Percentiles rank a stretch among this genome's conserved stretches.
These are phyloP conservation scores for Phytophthora vignae DNA, from an alignment of 352 stramenopile species.

Conservation along the genomic window DNA sequence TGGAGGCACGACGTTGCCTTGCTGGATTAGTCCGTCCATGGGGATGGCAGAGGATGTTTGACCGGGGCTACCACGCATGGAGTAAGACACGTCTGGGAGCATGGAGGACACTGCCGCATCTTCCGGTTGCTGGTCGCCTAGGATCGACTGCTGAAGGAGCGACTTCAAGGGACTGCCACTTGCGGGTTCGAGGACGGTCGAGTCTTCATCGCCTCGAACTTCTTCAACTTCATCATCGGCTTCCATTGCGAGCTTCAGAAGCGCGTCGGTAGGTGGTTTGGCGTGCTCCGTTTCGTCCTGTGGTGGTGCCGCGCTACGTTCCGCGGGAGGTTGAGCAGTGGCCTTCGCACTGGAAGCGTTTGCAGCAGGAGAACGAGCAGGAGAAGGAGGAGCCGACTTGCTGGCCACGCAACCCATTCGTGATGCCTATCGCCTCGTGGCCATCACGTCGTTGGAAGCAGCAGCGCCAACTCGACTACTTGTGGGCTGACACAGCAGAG, in stretches of 20 bases:
- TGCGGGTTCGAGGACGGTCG: not conserved
- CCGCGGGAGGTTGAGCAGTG: not conserved
- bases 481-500: constrained; percentile 1
- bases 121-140: constrained; percentile 29
- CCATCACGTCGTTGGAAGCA: constrained; percentile 31
- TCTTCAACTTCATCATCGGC: constrained; percentile 1
- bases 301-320: not conserved
- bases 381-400: constrained; percentile 20
- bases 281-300: not conserved
- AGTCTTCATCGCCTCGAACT: not conserved
- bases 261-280: constrained; percentile 13
- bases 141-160: constrained; percentile 30
- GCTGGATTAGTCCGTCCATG: constrained; percentile 20
- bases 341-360: not conserved
- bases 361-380: not conserved
- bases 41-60: constrained; percentile 13
- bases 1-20: not conserved
- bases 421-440: constrained; percentile 12
- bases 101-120: constrained; percentile 23
- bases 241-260: constrained; percentile 36
- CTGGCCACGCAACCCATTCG: constrained; percentile 32
- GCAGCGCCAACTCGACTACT: constrained; percentile 2
- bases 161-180: constrained; percentile 25
- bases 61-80: constrained; percentile 31
- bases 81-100: constrained; percentile 43